A percentile compares a stretch with the other conserved stretches of the same genome.
phyloP scores from a whole-genome alignment of 2,329 filamentous ascomycete species.

The Lasiodiplodia hormozganensis region DNA sequence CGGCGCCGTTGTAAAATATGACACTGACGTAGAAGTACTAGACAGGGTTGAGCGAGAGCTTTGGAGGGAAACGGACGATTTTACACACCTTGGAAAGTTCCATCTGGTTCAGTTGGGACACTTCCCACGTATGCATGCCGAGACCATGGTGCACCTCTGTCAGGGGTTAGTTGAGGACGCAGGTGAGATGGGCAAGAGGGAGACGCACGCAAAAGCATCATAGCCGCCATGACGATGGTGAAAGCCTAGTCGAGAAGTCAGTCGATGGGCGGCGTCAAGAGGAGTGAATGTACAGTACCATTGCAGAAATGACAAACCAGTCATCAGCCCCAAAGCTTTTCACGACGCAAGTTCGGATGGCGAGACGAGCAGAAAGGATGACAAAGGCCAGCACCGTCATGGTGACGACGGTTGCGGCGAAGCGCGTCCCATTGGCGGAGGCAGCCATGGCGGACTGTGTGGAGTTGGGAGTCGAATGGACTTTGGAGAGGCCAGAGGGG shows the following conservation, averaged over 20 bases:
- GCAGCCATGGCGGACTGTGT: conserved; percentile 1
- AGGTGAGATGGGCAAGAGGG: background rate
- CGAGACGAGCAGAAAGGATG: background rate
- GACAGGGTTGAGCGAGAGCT: background rate
- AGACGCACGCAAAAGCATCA: conserved; percentile 16
- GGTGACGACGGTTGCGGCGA: conserved; percentile 22
- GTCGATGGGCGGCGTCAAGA: background rate
- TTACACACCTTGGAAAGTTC: background rate
- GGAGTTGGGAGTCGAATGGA: background rate
- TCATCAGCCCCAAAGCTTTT: conserved; percentile 23
- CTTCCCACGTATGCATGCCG: conserved; percentile 15
- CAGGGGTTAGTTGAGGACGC: background rate
- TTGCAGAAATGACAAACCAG: conserved; percentile 23
- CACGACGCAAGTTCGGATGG: conserved; percentile 1
- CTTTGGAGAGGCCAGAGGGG: conserved; percentile 4
- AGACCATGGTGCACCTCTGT: conserved; percentile 21
- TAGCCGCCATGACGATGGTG: conserved; percentile 9
- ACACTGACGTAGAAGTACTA: conserved; percentile 41
- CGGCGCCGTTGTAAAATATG: conserved; percentile 42
- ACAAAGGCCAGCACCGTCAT: conserved; percentile 23
- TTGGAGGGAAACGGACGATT: background rate
- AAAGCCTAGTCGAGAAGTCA: background rate
- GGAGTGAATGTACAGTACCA: background rate
- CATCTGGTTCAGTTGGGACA: background rate
- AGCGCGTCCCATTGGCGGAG: conserved; percentile 3